Conservation (phyloP, 192 early-diverging fungal genomes). For the Backusella psychrophila region DNA sequence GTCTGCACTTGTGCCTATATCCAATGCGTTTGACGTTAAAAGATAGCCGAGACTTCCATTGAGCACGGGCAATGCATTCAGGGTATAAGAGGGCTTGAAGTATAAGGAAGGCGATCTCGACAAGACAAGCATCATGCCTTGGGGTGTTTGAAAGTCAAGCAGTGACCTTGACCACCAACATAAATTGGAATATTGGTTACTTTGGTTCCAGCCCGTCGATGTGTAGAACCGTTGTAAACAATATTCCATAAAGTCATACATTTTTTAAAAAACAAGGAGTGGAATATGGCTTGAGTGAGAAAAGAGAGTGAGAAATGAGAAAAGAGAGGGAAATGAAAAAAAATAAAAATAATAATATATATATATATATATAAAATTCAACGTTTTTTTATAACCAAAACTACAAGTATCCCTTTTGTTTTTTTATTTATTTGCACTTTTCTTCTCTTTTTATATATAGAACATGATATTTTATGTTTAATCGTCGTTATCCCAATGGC, state of each 20-base stretch:
- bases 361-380: not conserved
- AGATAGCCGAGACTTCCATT: conserved; percentile 76
- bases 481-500: conserved; percentile 85
- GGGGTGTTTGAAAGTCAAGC: conserved; percentile 82
- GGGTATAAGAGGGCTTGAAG: conserved; percentile 73
- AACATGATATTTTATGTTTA: not conserved
- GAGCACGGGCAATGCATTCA: conserved; percentile 56
- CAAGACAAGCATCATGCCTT: conserved; percentile 68
- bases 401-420: not conserved
- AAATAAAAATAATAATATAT: no score
- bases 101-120: conserved; percentile 73
- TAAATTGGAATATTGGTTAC: conserved; percentile 81
- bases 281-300: not conserved
- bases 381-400: not conserved
- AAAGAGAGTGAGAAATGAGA: not conserved
- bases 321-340: no score
- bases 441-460: not conserved
- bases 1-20: conserved; percentile 49
- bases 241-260: conserved; percentile 83
- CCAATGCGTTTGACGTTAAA: conserved; percentile 70
- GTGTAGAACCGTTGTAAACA: conserved; percentile 77
- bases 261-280: conserved; percentile 13
- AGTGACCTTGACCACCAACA: conserved; percentile 70
- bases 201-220: conserved; percentile 75
- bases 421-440: not conserved